These are phyloP conservation scores for Stagonosporopsis rhizophila DNA, from an alignment of 2,329 filamentous ascomycete genomes.

Conservation along the genomic window DNA sequence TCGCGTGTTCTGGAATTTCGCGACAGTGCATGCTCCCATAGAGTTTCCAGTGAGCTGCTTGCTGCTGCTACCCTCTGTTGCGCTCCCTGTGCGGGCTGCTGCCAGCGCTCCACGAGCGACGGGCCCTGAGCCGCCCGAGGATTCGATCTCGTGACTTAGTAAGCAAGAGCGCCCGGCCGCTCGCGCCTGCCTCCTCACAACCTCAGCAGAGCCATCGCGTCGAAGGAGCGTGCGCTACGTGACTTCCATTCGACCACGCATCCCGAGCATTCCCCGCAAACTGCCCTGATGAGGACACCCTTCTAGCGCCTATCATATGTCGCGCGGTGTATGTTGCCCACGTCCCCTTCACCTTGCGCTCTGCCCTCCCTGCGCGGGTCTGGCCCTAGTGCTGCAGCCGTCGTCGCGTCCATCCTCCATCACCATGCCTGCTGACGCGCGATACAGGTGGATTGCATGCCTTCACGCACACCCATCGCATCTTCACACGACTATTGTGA, in stretches of 20 bases:
- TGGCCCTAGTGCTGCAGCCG: slow-evolving; percentile 24
- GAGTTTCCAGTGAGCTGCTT: slow-evolving; percentile 1
- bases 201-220: slow-evolving; percentile 45
- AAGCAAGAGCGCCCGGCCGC: slow-evolving; percentile 12
- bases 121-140: slow-evolving; percentile 8
- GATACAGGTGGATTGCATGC: slow-evolving; percentile 39
- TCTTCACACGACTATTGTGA: slow-evolving; percentile 6
- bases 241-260: slow-evolving; percentile 38
- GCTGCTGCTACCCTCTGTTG: slow-evolving; percentile 6
- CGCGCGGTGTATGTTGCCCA: slow-evolving; percentile 34
- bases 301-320: slow-evolving; percentile 34
- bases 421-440: slow-evolving; percentile 40
- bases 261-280: slow-evolving; percentile 31
- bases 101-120: slow-evolving; percentile 15
- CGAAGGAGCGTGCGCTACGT: slow-evolving; percentile 44
- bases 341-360: slow-evolving; percentile 15
- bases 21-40: slow-evolving; percentile 14
- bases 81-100: slow-evolving; percentile 5
- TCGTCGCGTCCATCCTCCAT: slow-evolving; percentile 40
- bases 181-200: slow-evolving; percentile 24
- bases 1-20: slow-evolving; percentile 28
- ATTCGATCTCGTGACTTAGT: slow-evolving; percentile 22
- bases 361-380: slow-evolving; percentile 24
- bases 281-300: slow-evolving; percentile 39
- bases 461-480: slow-evolving; percentile 28